These are phyloP conservation scores for Rhynchosporium graminicola DNA, from an alignment of 2,329 filamentous ascomycete genomes.

Conservation along the genomic window DNA sequence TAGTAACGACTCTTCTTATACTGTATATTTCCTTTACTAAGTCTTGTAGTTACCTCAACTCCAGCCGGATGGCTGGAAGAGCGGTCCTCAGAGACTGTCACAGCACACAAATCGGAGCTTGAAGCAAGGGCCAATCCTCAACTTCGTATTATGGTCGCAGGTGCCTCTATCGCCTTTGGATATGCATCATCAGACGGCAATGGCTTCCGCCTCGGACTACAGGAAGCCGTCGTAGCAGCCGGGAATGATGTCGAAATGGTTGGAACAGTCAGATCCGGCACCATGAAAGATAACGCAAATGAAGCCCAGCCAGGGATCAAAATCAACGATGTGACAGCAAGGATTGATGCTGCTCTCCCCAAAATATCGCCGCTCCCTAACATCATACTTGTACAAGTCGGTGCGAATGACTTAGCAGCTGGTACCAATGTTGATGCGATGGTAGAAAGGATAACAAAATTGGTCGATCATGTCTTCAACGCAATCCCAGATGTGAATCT, in stretches of 20 bases:
- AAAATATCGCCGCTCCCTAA: slow-evolving; percentile 5
- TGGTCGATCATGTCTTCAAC: slow-evolving; percentile 7
- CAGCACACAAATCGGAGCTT: neutral
- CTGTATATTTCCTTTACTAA: neutral
- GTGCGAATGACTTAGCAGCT: slow-evolving; percentile 4
- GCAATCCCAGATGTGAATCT: neutral
- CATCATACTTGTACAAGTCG: slow-evolving; percentile 11
- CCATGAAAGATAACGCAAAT: slow-evolving; percentile 4
- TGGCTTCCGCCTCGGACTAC: slow-evolving; percentile 11
- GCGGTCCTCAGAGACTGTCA: neutral
- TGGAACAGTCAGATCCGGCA: neutral
- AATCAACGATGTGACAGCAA: slow-evolving; percentile 8
- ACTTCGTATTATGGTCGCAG: slow-evolving; percentile 1
- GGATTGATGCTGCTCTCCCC: neutral
- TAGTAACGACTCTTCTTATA: neutral
- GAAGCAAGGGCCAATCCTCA: neutral
- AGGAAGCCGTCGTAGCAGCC: neutral
- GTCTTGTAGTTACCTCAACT: neutral
- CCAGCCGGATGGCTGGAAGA: neutral
- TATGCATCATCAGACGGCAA: slow-evolving; percentile 12
- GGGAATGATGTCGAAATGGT: slow-evolving; percentile 8
- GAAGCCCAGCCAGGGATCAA: neutral
- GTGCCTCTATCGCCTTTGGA: slow-evolving; percentile 12
- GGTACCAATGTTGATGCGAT: neutral
- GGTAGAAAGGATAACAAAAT: slow-evolving; percentile 6